Percentiles rank a stretch among this genome's conserved stretches.
These are phyloP conservation scores for Nitzschia palea DNA, from an alignment of 108 stramenopile species.

Conservation along the genomic window DNA sequence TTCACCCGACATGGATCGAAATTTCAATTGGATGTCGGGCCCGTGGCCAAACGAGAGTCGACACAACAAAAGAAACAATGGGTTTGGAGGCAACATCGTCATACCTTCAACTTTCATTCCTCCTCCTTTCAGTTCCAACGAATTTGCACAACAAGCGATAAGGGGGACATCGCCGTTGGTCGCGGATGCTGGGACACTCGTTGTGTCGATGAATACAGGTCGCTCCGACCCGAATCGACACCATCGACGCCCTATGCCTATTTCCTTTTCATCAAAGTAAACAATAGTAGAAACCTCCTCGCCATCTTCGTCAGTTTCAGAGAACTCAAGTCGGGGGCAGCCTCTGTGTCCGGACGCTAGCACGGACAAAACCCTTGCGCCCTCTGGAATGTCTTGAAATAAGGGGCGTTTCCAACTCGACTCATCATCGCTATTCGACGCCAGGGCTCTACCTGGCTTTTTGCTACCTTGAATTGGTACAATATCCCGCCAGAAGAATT, in stretches of 20 bases:
- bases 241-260: conserved; percentile 29
- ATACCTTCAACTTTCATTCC: conserved; percentile 56
- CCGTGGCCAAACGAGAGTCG: conserved; percentile 57
- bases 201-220: conserved; percentile 26
- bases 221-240: conserved; percentile 7
- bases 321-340: conserved; percentile 26
- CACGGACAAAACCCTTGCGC: conserved; percentile 63
- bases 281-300: conserved; percentile 22
- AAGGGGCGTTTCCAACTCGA: conserved; percentile 50
- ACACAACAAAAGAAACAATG: conserved; percentile 55
- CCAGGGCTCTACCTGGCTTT: too few relatives aligned
- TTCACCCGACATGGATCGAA: too few relatives aligned
- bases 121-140: conserved; percentile 65
- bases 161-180: conserved; percentile 5
- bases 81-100: conserved; percentile 64
- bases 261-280: conserved; percentile 1
- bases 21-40: too few relatives aligned
- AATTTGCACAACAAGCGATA: conserved; percentile 54
- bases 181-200: conserved; percentile 44
- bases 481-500: too few relatives aligned
- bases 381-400: conserved; percentile 69
- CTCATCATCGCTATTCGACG: too few relatives aligned
- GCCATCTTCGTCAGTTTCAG: conserved; percentile 25
- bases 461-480: too few relatives aligned
- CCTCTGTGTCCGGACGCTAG: conserved; percentile 66